Conservation (phyloP, 2,329 filamentous ascomycete species). For the Diaporthe vexans region DNA sequence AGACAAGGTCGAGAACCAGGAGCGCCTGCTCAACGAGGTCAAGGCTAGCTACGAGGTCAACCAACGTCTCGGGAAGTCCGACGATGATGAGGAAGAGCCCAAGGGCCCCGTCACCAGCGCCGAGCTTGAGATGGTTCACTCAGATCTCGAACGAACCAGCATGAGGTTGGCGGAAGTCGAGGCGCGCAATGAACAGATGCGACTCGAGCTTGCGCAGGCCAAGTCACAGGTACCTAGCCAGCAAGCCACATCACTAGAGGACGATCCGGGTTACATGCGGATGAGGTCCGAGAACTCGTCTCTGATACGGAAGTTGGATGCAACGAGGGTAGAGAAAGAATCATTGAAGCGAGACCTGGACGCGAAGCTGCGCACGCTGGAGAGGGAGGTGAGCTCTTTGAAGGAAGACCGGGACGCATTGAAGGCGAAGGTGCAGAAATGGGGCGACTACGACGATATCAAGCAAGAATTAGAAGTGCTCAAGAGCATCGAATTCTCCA, state of each 20-base stretch:
- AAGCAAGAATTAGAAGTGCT: constrained; percentile 96
- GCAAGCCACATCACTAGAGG: constrained; percentile 76
- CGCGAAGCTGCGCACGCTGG: constrained; percentile 80
- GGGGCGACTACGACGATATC: constrained; percentile 95
- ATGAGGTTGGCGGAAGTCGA: constrained; percentile 90
- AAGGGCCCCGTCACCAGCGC: constrained; percentile 82
- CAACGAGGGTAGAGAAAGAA: constrained; percentile 86
- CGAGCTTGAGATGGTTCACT: constrained; percentile 92
- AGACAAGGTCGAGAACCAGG: constrained; percentile 95
- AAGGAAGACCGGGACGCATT: constrained; percentile 86
- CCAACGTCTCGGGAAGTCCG: constrained; percentile 84
- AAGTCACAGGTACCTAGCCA: constrained; percentile 79
- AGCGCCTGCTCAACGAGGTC: constrained; percentile 90
- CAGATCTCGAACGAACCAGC: constrained; percentile 92
- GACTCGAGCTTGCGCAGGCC: constrained; percentile 90
- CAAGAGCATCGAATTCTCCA: constrained; percentile 97
- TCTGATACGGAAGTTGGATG: constrained; percentile 88
- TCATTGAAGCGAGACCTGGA: constrained; percentile 83
- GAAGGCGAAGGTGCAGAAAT: constrained; percentile 86
- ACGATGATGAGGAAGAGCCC: constrained; percentile 62
- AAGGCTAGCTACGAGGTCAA: constrained; percentile 98
- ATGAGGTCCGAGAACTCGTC: constrained; percentile 95
- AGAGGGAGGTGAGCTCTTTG: constrained; percentile 81
- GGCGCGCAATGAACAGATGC: constrained; percentile 92
- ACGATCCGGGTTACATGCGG: constrained; percentile 90